These are phyloP conservation scores for Agrostemma githago DNA, from an alignment of 148 eudicot genomes.

Conservation along the genomic window DNA sequence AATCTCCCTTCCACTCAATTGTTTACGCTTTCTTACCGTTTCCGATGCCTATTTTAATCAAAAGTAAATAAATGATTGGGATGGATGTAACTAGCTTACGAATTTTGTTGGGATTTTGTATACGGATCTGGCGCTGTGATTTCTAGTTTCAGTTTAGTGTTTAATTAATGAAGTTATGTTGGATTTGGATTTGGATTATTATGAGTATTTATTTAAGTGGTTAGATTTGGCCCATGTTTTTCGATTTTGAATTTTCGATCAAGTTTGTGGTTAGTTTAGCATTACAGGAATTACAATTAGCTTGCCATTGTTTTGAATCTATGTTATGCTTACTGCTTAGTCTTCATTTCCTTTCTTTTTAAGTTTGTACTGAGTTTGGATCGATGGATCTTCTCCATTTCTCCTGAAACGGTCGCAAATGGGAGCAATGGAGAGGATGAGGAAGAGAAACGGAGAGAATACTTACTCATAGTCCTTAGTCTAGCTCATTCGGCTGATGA, in stretches of 20 bases:
- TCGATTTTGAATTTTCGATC: neutral
- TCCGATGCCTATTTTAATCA: neutral
- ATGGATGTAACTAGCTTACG: too few relatives aligned
- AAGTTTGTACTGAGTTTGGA: too few relatives aligned
- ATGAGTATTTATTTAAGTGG: neutral
- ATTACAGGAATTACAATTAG: too few relatives aligned
- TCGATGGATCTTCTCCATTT: too few relatives aligned
- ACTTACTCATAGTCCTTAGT: too few relatives aligned
- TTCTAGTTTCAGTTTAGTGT: neutral
- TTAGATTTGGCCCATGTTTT: neutral
- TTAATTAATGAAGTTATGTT: neutral
- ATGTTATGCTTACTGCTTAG: too few relatives aligned
- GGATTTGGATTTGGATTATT: neutral
- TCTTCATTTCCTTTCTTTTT: too few relatives aligned
- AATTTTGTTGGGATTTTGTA: conserved; percentile 13
- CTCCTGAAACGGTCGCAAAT: too few relatives aligned
- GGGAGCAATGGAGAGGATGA: too few relatives aligned
- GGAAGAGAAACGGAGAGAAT: too few relatives aligned
- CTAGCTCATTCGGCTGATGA: too few relatives aligned
- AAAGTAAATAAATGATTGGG: neutral
- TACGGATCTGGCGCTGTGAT: neutral
- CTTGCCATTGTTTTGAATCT: too few relatives aligned
- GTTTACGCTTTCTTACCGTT: neutral
- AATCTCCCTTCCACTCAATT: neutral
- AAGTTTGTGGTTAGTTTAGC: neutral